Base-by-base conservation (phyloP, 2,329 filamentous ascomycete species). In the Talaromyces sp. region DNA sequence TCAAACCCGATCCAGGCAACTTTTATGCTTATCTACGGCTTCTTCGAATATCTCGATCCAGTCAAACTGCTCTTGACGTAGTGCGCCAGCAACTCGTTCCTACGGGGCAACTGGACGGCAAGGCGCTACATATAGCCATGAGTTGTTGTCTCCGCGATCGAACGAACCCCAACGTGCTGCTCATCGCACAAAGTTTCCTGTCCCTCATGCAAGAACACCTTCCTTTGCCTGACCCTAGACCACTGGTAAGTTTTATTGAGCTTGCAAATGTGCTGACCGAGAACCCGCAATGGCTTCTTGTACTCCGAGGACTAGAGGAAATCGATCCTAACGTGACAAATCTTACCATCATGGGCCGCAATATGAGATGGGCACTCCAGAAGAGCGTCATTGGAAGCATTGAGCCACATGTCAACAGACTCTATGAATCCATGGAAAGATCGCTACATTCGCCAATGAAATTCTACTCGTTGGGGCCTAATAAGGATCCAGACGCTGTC, bases 131-230 rank as follows among this genome's bases (percentile, higher is more conserved):
- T 62, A 85, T 92, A 56, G 92, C 90, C 62, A 87, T 97, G 81
- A 84, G 85, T 68, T 84, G 87, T 5, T 97, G 93, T 75, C 80
- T 87, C 27, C 86, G 89, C 64, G 92, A 97, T 80, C 89, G 88
- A 72, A 87, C 88, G 63, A 97, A 96, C 74, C 82, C 76, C n/a
- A 85, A 89, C 61, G 85, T 86, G 25, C 85, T 96, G 68, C 77
- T 81, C 3, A 84, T 90, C 69, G 90, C 91, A 4, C 86, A 82
- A 60, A 77, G 81, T 60, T 81, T 96, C 31, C 79, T 97, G 35
- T 81, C 87, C 61, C 74, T 85, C 60, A 93, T 93, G 89, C 64
- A 70, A 33, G 62, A 69, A 37, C 47, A 67, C 19, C 66, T 75
- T 35, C 56, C 72, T 15, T 65, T 77, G 10, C 73, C 77, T 2